Evolutionary conservation across 495 filamentous ascomycete genomes (phyloP).

Genomic region (Neurospora sp.): DNA sequence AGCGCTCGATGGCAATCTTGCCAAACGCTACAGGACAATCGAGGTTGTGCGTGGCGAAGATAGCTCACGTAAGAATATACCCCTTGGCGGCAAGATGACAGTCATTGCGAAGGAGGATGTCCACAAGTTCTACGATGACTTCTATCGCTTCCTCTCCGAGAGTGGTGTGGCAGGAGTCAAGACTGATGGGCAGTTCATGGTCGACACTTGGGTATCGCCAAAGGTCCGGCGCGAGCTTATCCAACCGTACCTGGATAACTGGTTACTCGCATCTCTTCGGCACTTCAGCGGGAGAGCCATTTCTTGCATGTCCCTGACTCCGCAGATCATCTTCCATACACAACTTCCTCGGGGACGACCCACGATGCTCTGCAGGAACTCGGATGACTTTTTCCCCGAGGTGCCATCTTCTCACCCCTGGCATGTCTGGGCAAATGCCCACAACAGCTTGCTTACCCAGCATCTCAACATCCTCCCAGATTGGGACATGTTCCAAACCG

Average conservation of each 20-base stretch:
- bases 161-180: conserved; percentile 76
- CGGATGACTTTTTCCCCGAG: conserved; percentile 88
- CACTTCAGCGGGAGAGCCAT: conserved; percentile 71
- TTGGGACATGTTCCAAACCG: conserved; percentile 99
- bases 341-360: conserved; percentile 67
- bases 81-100: conserved; percentile 53
- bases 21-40: conserved; percentile 67
- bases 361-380: conserved; percentile 66
- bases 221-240: conserved; percentile 57
- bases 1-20: conserved; percentile 58
- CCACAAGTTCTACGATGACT: conserved; percentile 73
- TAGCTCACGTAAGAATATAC: conserved; percentile 40
- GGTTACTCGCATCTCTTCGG: conserved; percentile 64
- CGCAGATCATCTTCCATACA: conserved; percentile 73
- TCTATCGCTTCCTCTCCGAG: conserved; percentile 66
- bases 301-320: conserved; percentile 85
- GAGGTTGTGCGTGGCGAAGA: conserved; percentile 44
- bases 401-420: conserved; percentile 70
- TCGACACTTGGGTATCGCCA: conserved; percentile 64
- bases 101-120: conserved; percentile 66
- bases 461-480: conserved; percentile 55
- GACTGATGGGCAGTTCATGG: conserved; percentile 78
- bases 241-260: conserved; percentile 72
- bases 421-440: conserved; percentile 91
- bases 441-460: conserved; percentile 74